phyloP scores from a whole-genome alignment of 306 rosid genomes.

The Ochetophila trinervis region DNA sequence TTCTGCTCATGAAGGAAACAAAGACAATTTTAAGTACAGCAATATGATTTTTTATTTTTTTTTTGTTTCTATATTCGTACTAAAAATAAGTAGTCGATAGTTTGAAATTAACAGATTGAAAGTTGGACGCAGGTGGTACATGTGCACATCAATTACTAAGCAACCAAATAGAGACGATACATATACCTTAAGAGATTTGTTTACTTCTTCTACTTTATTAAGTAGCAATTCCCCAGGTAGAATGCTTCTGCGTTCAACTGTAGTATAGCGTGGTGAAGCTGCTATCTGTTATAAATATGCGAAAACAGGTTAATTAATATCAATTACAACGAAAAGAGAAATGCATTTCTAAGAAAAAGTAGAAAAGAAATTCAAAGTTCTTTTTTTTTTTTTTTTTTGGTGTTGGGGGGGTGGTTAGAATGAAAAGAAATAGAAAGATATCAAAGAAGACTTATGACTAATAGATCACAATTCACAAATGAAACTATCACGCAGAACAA shows the following conservation, averaged over 20 bases:
- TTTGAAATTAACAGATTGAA: background rate
- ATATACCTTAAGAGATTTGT: slow-evolving; percentile 72
- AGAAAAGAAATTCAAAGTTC: background rate
- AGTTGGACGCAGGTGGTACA: background rate
- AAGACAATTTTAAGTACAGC: background rate
- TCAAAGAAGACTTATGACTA: too few species aligned
- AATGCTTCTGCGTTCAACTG: slow-evolving; percentile 46
- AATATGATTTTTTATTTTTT: too few species aligned
- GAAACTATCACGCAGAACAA: too few species aligned
- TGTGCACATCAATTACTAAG: background rate
- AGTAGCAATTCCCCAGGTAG: slow-evolving; percentile 54
- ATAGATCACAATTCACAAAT: background rate
- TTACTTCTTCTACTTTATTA: slow-evolving; percentile 80
- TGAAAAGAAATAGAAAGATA: background rate
- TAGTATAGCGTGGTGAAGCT: slow-evolving; percentile 43
- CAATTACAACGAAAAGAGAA: background rate
- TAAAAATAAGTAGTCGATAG: slow-evolving; percentile 1
- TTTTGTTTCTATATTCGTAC: background rate
- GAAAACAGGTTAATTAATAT: slow-evolving; percentile 5
- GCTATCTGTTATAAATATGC: slow-evolving; percentile 43
- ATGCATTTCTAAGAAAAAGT: background rate
- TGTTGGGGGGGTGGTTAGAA: too few species aligned
- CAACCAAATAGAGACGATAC: background rate
- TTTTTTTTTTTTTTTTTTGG: too few species aligned
- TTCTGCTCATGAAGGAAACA: slow-evolving; percentile 43